Evolutionary conservation across 176 grass and related monocot genomes (phyloP).

Genomic region (Rhipidocladum racemiflorum): DNA sequence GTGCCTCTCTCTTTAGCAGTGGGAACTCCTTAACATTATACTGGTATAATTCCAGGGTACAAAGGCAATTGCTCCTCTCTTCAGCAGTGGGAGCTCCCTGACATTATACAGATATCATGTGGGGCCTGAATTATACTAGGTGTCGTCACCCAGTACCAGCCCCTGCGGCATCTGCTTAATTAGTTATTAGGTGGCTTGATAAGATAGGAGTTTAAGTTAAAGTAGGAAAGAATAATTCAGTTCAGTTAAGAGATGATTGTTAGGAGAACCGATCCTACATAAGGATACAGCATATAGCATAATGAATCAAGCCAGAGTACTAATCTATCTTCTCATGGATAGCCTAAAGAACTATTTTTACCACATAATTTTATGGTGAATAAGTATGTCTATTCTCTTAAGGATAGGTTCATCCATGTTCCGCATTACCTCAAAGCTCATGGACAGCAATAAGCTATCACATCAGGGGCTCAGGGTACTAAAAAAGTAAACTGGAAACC

Average conservation of each 20-base stretch:
- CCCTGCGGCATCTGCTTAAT: too few relatives aligned
- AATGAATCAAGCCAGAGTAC: too few relatives aligned
- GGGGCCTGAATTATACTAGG: too few relatives aligned
- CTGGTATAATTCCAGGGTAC: not conserved
- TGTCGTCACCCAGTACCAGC: too few relatives aligned
- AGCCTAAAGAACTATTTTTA: not conserved
- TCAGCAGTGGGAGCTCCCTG: not conserved
- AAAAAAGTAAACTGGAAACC: not conserved
- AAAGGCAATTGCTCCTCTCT: not conserved
- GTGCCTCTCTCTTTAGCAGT: not conserved
- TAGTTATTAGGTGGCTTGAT: too few relatives aligned
- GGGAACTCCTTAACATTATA: not conserved
- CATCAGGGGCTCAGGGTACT: not conserved
- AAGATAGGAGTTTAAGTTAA: too few relatives aligned
- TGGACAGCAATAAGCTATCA: not conserved
- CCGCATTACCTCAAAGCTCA: not conserved
- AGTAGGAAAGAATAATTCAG: too few relatives aligned
- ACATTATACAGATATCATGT: not conserved
- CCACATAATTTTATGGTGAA: not conserved
- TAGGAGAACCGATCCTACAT: too few relatives aligned
- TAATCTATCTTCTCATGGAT: too few relatives aligned
- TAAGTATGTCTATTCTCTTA: not conserved
- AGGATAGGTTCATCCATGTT: not conserved
- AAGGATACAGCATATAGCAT: too few relatives aligned
- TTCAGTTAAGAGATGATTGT: too few relatives aligned